Evolutionary conservation across 805 yeast genomes (phyloP), one percentile per base, ranked within the genome.

Genomic region (Kluyveromyces nonfermentans): DNA sequence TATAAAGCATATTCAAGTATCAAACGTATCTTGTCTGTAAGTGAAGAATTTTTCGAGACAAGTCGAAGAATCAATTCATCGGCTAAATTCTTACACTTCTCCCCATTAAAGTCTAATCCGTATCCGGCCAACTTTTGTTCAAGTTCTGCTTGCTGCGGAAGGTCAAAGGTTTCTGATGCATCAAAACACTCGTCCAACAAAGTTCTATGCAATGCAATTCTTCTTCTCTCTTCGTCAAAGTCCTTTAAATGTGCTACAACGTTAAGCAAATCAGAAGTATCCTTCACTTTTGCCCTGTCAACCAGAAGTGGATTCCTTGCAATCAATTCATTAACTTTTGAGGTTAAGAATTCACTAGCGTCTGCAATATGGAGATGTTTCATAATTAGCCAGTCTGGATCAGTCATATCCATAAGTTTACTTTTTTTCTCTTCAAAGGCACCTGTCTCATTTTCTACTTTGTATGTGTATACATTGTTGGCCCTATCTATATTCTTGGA

Each of bases 121-220:
- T 77, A 77, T 4, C 87, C 85, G 4, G 83, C 77, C 50, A 88
- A 72, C 16, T 80, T 75, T 64, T 89, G 96, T 63, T 93, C 97
- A 46, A 88, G 72, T 50, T 85, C 93, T 1, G 95, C 86, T 16
- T 85, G 70, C 47, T 78, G 86, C 7, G 82, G 78, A 50, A 87
- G 64, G 49, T 75, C 72, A 48, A 78, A 69, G 22, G 69, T 70
- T 40, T 79, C 75, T 57, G 82, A 79, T 14, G 72, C 63, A 21
- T 70, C 72, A 62, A 85, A 68, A 56, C 89, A 78, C 54, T 77
- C 79, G 50, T 81, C 85, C 36, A 80, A 74, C 40, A 81, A 62
- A 3, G 75, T 73, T 53, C 76, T 75, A 57, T 81, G 88, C 40
- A 78, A 59, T 17, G 77, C 72, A 33, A 78, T 67, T 49, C 75